Percentiles rank a stretch among this genome's conserved stretches.
Evolutionary conservation across 805 yeast species (phyloP).

Genomic region (Spathaspora hagerdaliae): DNA sequence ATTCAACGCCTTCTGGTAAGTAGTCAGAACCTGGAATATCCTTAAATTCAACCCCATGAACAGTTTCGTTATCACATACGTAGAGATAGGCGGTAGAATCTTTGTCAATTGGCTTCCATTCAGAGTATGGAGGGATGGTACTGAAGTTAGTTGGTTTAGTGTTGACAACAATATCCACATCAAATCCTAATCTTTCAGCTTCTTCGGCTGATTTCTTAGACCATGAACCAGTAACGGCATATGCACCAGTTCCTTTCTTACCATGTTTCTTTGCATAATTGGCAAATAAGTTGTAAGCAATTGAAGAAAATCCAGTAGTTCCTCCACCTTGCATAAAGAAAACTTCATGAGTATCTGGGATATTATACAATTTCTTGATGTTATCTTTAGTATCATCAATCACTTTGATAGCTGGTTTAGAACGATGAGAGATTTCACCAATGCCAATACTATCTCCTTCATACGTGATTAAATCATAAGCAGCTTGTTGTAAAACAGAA

Average conservation of each 20-base stretch:
- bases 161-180: slow-evolving; percentile 64
- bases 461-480: slow-evolving; percentile 73
- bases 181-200: slow-evolving; percentile 77
- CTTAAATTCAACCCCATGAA: slow-evolving; percentile 83
- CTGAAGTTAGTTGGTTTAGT: slow-evolving; percentile 61
- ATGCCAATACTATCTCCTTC: slow-evolving; percentile 73
- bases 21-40: slow-evolving; percentile 48
- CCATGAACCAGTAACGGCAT: slow-evolving; percentile 93
- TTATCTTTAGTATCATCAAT: slow-evolving; percentile 73
- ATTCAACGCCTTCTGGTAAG: slow-evolving; percentile 63
- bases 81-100: slow-evolving; percentile 80
- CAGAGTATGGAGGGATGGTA: slow-evolving; percentile 56
- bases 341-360: slow-evolving; percentile 93
- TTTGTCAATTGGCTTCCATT: slow-evolving; percentile 58
- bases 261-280: slow-evolving; percentile 69
- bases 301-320: slow-evolving; percentile 88
- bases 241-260: slow-evolving; percentile 75
- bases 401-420: slow-evolving; percentile 72
- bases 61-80: slow-evolving; percentile 96
- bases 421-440: slow-evolving; percentile 96
- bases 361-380: slow-evolving; percentile 57
- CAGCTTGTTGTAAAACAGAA: slow-evolving; percentile 80
- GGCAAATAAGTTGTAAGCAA: slow-evolving; percentile 79
- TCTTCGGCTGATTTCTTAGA: slow-evolving; percentile 85
- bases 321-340: slow-evolving; percentile 98